A percentile compares a stretch with the other conserved stretches of the same genome.
Evolutionary conservation across 352 stramenopile genomes (phyloP).

Genomic region (Globisporangium camurandrum): DNA sequence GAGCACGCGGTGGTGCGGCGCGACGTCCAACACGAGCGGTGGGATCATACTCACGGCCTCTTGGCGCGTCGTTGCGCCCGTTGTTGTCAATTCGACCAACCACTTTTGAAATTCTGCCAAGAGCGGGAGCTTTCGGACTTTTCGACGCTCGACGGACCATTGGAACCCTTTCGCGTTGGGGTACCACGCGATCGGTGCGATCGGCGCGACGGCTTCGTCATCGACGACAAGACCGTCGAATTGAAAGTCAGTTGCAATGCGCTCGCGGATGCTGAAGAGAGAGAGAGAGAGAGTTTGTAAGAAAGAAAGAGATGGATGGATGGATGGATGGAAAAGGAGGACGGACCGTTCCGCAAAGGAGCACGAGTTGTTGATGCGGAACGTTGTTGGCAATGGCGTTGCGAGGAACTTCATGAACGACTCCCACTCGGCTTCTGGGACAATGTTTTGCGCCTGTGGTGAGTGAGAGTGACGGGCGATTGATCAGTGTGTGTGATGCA

Average conservation of each 20-base stretch:
- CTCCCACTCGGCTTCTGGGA: conserved; percentile 81
- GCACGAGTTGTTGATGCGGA: conserved; percentile 91
- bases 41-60: conserved; percentile 99
- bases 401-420: conserved; percentile 86
- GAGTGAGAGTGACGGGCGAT: no score
- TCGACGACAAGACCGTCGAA: conserved; percentile 79
- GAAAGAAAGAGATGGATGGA: no score
- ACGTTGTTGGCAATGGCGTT: conserved; percentile 87
- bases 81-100: conserved; percentile 92
- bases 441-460: conserved; percentile 66
- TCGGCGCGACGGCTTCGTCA: conserved; percentile 73
- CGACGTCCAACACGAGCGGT: conserved; percentile 93
- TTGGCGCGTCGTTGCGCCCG: conserved; percentile 95
- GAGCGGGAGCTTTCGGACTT: conserved; percentile 89
- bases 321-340: background rate
- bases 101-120: conserved; percentile 94
- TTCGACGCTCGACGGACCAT: conserved; percentile 82
- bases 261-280: conserved; percentile 80
- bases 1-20: conserved; percentile 91
- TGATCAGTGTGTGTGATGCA: background rate
- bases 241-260: conserved; percentile 80
- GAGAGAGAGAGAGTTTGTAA: no score
- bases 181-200: conserved; percentile 86
- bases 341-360: conserved; percentile 68
- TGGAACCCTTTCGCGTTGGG: conserved; percentile 84